These are phyloP conservation scores for Aureobasidium sp. DNA, from an alignment of 2,329 filamentous ascomycete genomes.

Conservation along the genomic window DNA sequence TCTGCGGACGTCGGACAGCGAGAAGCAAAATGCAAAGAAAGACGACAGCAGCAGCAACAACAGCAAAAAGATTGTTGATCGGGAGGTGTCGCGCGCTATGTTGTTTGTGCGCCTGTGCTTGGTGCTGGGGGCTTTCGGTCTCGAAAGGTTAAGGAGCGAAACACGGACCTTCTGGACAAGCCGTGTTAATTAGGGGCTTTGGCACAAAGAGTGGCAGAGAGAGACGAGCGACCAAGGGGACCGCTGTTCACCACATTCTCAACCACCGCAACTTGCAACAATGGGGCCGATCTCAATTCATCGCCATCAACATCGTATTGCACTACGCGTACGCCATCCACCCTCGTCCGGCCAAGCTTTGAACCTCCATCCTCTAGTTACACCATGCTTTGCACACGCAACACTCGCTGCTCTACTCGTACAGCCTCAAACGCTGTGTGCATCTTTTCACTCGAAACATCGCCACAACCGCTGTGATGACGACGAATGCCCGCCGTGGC, in stretches of 20 bases:
- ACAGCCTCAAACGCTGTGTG: background rate
- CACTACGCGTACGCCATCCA: background rate
- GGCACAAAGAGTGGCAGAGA: background rate
- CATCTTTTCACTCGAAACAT: background rate
- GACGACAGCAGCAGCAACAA: background rate
- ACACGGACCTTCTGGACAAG: background rate
- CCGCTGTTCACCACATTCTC: background rate
- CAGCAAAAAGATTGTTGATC: slow-evolving; percentile 15
- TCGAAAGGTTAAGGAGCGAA: slow-evolving; percentile 3
- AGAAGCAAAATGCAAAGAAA: background rate
- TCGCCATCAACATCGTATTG: background rate
- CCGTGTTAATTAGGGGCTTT: slow-evolving; percentile 7
- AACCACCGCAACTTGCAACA: background rate
- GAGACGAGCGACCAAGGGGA: background rate
- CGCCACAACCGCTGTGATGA: slow-evolving; percentile 10
- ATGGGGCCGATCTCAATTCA: slow-evolving; percentile 1
- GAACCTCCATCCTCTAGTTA: background rate
- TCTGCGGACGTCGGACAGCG: background rate
- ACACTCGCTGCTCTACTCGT: background rate
- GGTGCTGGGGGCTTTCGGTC: background rate
- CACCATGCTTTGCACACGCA: background rate
- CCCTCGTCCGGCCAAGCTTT: background rate
- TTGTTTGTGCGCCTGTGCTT: slow-evolving; percentile 9
- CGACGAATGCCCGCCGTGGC: slow-evolving; percentile 9
- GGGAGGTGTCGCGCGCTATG: slow-evolving; percentile 13